Conservation (phyloP, 2,329 filamentous ascomycete species). For the Penicillium sumatraense region DNA sequence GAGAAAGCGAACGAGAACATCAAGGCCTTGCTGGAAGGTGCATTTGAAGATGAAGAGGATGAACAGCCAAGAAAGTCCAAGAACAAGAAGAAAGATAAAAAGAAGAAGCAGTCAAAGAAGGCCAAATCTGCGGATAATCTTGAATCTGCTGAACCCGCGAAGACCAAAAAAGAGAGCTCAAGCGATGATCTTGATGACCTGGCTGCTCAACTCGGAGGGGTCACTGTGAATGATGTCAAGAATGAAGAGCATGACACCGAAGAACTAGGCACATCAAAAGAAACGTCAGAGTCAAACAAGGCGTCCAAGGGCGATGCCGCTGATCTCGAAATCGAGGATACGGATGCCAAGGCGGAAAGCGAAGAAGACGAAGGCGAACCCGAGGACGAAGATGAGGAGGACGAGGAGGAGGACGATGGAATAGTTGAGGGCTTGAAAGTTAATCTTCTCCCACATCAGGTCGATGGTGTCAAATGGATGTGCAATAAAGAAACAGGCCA, state of each 20-base stretch:
- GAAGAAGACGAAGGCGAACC: slow-evolving; percentile 41
- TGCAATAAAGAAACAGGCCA: slow-evolving; percentile 85
- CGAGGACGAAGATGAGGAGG: slow-evolving; percentile 52
- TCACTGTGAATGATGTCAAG: slow-evolving; percentile 43
- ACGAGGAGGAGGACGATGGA: slow-evolving; percentile 63
- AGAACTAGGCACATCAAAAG: slow-evolving; percentile 52
- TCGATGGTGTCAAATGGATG: slow-evolving; percentile 96
- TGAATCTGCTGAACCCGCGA: neutral
- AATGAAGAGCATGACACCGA: slow-evolving; percentile 33
- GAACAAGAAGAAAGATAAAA: slow-evolving; percentile 38
- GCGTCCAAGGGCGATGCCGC: slow-evolving; percentile 37
- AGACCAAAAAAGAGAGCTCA: slow-evolving; percentile 22
- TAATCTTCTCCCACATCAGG: slow-evolving; percentile 88
- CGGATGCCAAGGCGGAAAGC: slow-evolving; percentile 35
- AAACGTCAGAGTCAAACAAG: slow-evolving; percentile 63
- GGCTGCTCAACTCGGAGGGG: slow-evolving; percentile 47
- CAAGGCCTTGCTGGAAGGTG: slow-evolving; percentile 55
- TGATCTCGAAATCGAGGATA: slow-evolving; percentile 33
- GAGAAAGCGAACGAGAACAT: slow-evolving; percentile 58
- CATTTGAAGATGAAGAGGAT: slow-evolving; percentile 56
- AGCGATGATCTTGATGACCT: slow-evolving; percentile 47
- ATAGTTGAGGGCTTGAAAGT: slow-evolving; percentile 81
- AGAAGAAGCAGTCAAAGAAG: slow-evolving; percentile 24
- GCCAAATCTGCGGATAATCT: neutral
- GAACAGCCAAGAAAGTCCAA: slow-evolving; percentile 39